Conservation (phyloP, 208 protist species). For the Leishmania arabica region DNA sequence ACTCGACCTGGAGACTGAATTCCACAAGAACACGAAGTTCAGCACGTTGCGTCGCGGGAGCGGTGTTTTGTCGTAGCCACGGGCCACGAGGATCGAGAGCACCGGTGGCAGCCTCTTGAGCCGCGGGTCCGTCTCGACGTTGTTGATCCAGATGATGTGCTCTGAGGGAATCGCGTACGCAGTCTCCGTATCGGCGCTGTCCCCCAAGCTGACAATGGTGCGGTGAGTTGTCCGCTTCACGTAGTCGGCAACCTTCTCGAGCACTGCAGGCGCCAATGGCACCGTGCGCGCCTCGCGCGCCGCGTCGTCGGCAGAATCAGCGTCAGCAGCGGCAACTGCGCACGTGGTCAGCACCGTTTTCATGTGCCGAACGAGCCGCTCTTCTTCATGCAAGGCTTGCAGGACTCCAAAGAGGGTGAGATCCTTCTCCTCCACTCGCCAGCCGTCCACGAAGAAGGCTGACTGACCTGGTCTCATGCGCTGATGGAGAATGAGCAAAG, state of each 20-base stretch:
- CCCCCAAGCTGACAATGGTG: background rate
- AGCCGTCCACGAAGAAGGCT: conserved; percentile 54
- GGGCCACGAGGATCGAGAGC: conserved; percentile 15
- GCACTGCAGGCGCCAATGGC: background rate
- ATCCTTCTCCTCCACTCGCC: conserved; percentile 27
- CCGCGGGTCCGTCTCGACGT: conserved; percentile 35
- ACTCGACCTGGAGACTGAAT: conserved; percentile 13
- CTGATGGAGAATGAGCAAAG: conserved; percentile 16
- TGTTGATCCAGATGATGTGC: conserved; percentile 36
- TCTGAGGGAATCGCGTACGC: conserved; percentile 24
- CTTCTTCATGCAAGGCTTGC: conserved; percentile 42
- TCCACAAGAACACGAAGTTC: conserved; percentile 26
- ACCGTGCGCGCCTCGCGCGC: background rate
- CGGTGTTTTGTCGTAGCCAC: conserved; percentile 6
- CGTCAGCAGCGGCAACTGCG: background rate
- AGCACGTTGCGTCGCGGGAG: conserved; percentile 28
- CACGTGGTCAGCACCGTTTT: conserved; percentile 10
- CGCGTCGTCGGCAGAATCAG: background rate
- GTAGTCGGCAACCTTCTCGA: conserved; percentile 18
- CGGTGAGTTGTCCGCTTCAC: conserved; percentile 12
- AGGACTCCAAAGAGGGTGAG: conserved; percentile 58
- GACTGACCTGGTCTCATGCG: conserved; percentile 26
- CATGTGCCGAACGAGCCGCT: conserved; percentile 21
- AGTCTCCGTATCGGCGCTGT: background rate
- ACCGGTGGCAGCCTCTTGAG: conserved; percentile 16